phyloP scores from a whole-genome alignment of 768 basidiomycete species.

The Trametes elegans region DNA sequence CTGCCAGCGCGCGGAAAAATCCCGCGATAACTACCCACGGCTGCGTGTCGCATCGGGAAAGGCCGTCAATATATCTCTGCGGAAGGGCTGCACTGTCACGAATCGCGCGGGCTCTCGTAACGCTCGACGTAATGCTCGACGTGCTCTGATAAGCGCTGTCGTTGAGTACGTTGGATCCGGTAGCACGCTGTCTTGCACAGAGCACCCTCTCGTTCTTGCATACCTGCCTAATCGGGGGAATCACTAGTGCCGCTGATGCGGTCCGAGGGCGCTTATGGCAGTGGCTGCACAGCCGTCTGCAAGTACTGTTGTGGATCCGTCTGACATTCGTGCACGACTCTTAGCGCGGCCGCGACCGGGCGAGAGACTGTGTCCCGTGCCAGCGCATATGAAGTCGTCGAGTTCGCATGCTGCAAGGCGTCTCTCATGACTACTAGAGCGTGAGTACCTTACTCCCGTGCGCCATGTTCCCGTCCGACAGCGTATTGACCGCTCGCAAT shows the following conservation, averaged over 20 bases:
- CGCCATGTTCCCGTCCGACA: too few species aligned
- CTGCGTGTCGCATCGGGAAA: neutral
- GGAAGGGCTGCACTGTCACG: neutral
- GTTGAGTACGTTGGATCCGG: neutral
- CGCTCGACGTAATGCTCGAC: too few species aligned
- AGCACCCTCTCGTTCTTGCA: constrained; percentile 8
- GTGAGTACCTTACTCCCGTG: too few species aligned
- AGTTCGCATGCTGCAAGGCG: neutral
- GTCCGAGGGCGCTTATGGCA: neutral
- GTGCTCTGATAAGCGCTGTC: neutral
- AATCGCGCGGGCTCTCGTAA: neutral
- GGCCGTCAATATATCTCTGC: neutral
- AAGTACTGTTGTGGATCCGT: constrained; percentile 4
- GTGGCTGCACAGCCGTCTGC: constrained; percentile 14
- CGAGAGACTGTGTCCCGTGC: neutral
- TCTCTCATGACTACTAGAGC: neutral
- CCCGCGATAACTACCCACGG: neutral
- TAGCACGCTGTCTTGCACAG: too few species aligned
- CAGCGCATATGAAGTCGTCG: neutral
- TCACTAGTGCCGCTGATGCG: neutral
- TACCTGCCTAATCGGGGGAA: constrained; percentile 6
- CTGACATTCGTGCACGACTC: constrained; percentile 5
- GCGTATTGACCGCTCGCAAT: too few species aligned
- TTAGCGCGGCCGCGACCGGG: neutral
- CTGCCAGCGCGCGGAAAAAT: neutral